phyloP scores from a whole-genome alignment of 2,329 filamentous ascomycete genomes.

The Apiospora koreana region DNA sequence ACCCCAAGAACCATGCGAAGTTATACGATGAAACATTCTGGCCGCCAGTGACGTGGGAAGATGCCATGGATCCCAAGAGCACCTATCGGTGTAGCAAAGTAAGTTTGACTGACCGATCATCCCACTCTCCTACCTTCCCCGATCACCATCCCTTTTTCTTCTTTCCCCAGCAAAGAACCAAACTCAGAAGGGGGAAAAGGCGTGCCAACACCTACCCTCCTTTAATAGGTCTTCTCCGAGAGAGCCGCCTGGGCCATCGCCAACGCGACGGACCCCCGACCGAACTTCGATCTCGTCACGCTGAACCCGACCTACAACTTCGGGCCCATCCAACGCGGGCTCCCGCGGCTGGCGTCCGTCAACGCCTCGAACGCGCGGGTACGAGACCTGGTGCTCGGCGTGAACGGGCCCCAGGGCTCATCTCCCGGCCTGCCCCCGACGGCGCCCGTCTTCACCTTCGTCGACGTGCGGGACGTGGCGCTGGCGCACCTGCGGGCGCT shows the following conservation, averaged over 20 bases:
- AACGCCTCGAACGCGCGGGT: conserved; percentile 76
- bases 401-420: conserved; percentile 29
- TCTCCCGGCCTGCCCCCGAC: conserved; percentile 58
- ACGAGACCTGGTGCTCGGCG: conserved; percentile 61
- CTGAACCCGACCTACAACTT: conserved; percentile 65
- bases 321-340: conserved; percentile 64
- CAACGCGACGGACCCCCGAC: conserved; percentile 44
- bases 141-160: too few species aligned
- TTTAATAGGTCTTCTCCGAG: conserved; percentile 61
- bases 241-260: conserved; percentile 67
- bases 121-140: neutral
- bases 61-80: conserved; percentile 32
- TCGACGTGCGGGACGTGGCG: conserved; percentile 64
- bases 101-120: conserved; percentile 30
- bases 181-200: neutral
- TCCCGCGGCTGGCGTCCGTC: conserved; percentile 62
- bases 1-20: conserved; percentile 35
- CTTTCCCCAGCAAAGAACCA: neutral
- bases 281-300: conserved; percentile 60
- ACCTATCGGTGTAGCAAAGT: conserved; percentile 48
- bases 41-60: conserved; percentile 38
- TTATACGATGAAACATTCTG: conserved; percentile 43
- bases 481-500: conserved; percentile 63
- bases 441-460: conserved; percentile 57
- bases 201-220: neutral